Base-by-base conservation (phyloP, 2,329 filamentous ascomycete genomes). In the Didymella exigua region DNA sequence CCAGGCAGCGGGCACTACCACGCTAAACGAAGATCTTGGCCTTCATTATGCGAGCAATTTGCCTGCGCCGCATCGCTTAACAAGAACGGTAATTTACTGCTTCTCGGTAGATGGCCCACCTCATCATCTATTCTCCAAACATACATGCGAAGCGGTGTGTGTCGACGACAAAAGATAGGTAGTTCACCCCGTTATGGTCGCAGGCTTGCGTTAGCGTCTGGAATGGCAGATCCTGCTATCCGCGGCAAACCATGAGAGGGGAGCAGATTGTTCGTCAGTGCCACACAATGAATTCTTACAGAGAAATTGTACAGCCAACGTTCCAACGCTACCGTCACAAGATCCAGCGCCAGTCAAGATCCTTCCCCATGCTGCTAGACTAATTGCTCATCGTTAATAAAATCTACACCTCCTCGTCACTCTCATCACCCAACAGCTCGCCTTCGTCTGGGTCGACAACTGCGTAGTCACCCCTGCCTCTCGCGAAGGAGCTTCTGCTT, bases 391-490 rank as follows among this genome's bases (percentile, higher is more conserved):
- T 47, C 36, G 21, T 14, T 19, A 18, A 24, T 36, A 19, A 41
- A 14, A 34, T 34, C 61, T 71, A 87, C 43, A 88, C 89, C 58
- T 97, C 93, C 70, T 97, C 92, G 62, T 97, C 93, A 63, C 91
- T 92, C 56, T 96, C 93, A 64, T 97, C 93, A 0, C 95, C 95
- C 30, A 99, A 78, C 63, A 99, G 79, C 79, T 98, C 93, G 43
- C 93, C 93, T 74, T 98, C 95, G 71, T 98, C 95, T 45, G 95
- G 90, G 67, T 96, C 92, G 46, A 96, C 91, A 67, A 89, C 84
- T 14, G 88, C 86, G 74, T 98, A 98, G 74, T 96, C 91, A n/a
- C 89, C 88, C 51, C 90, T 84, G 1, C 91, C 89, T 52, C 92
- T 85, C 5, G 92, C 89, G 77, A 99, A 99, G 58, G 90, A 93